A percentile compares a stretch with the other conserved stretches of the same genome.
Conservation (phyloP, 495 filamentous ascomycete genomes). For the Penicillium ochrochloron region DNA sequence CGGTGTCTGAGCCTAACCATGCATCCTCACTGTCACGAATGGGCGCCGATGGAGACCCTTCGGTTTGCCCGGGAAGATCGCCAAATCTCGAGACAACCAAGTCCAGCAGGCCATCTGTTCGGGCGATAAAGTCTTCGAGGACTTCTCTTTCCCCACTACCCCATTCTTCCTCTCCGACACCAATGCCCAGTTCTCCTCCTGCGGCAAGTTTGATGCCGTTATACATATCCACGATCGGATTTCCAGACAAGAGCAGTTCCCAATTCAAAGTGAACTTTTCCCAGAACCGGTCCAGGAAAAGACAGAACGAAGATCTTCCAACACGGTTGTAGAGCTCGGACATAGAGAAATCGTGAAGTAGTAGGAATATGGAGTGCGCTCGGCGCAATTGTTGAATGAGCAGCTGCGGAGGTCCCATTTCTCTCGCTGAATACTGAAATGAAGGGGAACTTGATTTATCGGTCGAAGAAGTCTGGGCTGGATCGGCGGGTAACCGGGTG, state of each 20-base stretch:
- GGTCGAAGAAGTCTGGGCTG: slow-evolving; percentile 29
- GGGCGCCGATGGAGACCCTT: slow-evolving; percentile 16
- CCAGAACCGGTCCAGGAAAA: slow-evolving; percentile 80
- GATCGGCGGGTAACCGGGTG: slow-evolving; percentile 56
- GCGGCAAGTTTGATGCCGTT: slow-evolving; percentile 88
- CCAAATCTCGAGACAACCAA: slow-evolving; percentile 87
- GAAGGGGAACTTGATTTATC: slow-evolving; percentile 25
- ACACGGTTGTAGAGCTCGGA: slow-evolving; percentile 66
- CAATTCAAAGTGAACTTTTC: slow-evolving; percentile 76
- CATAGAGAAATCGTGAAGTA: slow-evolving; percentile 80
- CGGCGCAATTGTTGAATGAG: slow-evolving; percentile 79
- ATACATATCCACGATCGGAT: slow-evolving; percentile 78
- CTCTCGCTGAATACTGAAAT: slow-evolving; percentile 81
- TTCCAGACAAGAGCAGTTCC: slow-evolving; percentile 89
- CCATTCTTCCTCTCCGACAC: slow-evolving; percentile 92
- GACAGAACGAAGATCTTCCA: slow-evolving; percentile 62
- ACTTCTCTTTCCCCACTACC: slow-evolving; percentile 91
- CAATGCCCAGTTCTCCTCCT: slow-evolving; percentile 88
- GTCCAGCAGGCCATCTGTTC: slow-evolving; percentile 74
- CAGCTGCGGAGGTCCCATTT: slow-evolving; percentile 81
- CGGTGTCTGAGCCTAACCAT: slow-evolving; percentile 71
- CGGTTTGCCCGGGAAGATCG: slow-evolving; percentile 37
- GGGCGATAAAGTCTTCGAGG: slow-evolving; percentile 75
- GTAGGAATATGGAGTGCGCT: slow-evolving; percentile 81
- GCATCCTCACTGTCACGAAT: slow-evolving; percentile 14